Conservation (phyloP, 306 rosid species). For the Lathyrus sativus region DNA sequence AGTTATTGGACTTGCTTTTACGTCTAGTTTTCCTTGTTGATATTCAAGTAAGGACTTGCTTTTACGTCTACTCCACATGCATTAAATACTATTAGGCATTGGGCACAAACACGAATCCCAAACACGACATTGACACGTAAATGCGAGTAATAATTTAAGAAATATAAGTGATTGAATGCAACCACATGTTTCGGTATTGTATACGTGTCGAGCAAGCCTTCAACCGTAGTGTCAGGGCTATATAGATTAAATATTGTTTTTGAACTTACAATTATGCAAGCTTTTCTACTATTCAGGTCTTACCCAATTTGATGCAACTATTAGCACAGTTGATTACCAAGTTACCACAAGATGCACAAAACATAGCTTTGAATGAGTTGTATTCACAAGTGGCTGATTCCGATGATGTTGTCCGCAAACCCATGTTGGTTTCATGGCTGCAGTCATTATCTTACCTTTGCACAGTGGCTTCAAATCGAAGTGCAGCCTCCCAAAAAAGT, state of each 20-base stretch:
- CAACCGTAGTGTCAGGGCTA: background rate
- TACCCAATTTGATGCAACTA: conserved; percentile 77
- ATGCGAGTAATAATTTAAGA: background rate
- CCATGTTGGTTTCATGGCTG: conserved; percentile 86
- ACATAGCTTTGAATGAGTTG: conserved; percentile 71
- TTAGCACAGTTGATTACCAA: conserved; percentile 69
- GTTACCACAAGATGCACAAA: conserved; percentile 73
- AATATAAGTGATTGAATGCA: background rate
- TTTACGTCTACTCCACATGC: conserved; percentile 51
- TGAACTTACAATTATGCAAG: conserved; percentile 24
- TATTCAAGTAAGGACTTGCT: conserved; percentile 86
- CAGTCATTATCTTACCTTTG: conserved; percentile 90
- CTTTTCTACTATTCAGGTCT: conserved; percentile 59
- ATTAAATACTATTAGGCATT: background rate
- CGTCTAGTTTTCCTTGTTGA: conserved; percentile 78
- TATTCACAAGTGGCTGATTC: conserved; percentile 87
- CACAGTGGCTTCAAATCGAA: conserved; percentile 48
- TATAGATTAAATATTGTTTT: conserved; percentile 18
- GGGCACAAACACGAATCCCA: background rate
- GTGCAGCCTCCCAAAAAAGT: conserved; percentile 38
- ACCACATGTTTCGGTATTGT: background rate
- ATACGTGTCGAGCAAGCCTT: background rate
- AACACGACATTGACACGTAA: background rate
- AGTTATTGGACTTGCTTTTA: conserved; percentile 74
- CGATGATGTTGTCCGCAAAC: conserved; percentile 86